Base-by-base conservation (phyloP, 2,329 filamentous ascomycete species). In the Hypoxylon sp. region DNA sequence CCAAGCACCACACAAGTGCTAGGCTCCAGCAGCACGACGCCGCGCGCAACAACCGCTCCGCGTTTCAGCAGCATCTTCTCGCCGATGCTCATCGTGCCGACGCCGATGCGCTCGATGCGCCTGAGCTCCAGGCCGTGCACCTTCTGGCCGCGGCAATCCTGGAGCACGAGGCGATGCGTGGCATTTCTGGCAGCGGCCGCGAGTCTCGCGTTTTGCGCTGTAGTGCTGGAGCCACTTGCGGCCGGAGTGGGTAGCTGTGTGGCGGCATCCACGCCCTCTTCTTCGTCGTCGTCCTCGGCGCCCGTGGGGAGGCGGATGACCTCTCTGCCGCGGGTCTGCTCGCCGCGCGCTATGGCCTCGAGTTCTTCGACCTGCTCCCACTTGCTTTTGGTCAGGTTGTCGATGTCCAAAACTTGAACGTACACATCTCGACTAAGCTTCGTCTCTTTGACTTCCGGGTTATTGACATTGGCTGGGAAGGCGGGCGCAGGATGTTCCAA, bases 341-440 rank as follows among this genome's bases (percentile, higher is more conserved):
- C 89, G 1, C 90, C 90, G 8, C 88, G 79, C 64, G 88, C 84
- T 32, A 85, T 76, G 31, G 85, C 81, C 69, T 93, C 89, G 5
- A 94, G 83, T 23, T 86, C 84, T 69, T 97, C 91, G 21, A 96
- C 81, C 70, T 97, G 91, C 58, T 90, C 87, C 90, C 92, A 96
- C 41, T 88, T 81, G 62, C 88, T 91, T 42, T 82, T 79, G 2
- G 86, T 81, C 13, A 97, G 80, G 66, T 97, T 92, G 66, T 96
- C 88, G 5, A 97, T 78, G 63, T 95, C 91, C 1, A 96, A 74
- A 1, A 97, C 82, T 70, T 97, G 94, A 1, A 94, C 87, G 2
- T 87, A 77, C 1, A 93, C 77, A 21, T 90, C 82, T 1, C 78
- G 78, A 0, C 74, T 54, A 0, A 97, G 74, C 0, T 71, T 73